Base-by-base conservation (phyloP, 78 protist species). In the Polysphondylium violaceum region DNA sequence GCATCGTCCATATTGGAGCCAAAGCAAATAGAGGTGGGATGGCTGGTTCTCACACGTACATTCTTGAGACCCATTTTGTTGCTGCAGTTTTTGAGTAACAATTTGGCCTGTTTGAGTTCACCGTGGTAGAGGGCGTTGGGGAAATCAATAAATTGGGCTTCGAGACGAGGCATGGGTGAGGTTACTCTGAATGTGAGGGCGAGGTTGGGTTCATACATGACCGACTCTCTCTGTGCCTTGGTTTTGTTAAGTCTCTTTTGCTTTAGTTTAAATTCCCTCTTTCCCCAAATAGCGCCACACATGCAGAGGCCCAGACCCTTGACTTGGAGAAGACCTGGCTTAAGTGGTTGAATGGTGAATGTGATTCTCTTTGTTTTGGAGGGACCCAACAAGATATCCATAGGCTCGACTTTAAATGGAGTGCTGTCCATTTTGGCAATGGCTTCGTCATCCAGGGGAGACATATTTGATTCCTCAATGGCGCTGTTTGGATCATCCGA, bases 211-310 rank as follows among this genome's bases (percentile, higher is more conserved):
- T 83, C 91, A 58, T 83, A 83, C 0, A 41, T 29, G 14, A 83
- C 38, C 1, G 91, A 71, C 44, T 83, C 91, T 69, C 91, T 69
- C 31, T 83, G 91, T 58, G 21, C 43, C 59, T 60, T 83, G 0
- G 91, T 83, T 25, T 83, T 83, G 19, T 83, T 83, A 29, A 83
- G 36, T 55, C 91, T 61, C 56, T 83, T 83, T 41, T 83, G 76
- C 43, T 83, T 83, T 25, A 83, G 21, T 53, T 67, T 69, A 33
- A 83, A 83, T 59, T 83, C 77, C 23, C 91, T 59, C 33, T 83
- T 83, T 44, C 91, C 91, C 91, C 91, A 83, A 40, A 83, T 29
- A 27, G 79, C 65, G 43, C 91, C 91, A 35, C 91, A 83, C 91
- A 83, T 83, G 33, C 91, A 83, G 50, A 83, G 44, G 17, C 91